Percentiles rank a stretch among this genome's conserved stretches.
These are phyloP conservation scores for Insectozyma bohioensis DNA, from an alignment of 1,139 yeast species.

Conservation along the genomic window DNA sequence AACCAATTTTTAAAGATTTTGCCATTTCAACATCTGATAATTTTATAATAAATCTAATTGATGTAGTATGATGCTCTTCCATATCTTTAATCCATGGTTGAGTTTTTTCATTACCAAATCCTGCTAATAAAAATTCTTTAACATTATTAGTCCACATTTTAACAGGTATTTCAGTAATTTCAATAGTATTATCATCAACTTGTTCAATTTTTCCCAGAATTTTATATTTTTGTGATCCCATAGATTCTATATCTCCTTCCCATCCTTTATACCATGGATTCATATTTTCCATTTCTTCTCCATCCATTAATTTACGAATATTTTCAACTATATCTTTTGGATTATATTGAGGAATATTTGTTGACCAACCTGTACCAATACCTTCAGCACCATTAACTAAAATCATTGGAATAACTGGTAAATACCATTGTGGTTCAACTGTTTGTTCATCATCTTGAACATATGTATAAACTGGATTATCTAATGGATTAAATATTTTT, in stretches of 20 bases:
- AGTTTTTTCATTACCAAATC: constrained; percentile 71
- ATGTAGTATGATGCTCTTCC: constrained; percentile 89
- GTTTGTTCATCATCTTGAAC: constrained; percentile 91
- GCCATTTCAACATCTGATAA: constrained; percentile 80
- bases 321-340: constrained; percentile 82
- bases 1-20: constrained; percentile 70
- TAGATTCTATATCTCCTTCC: constrained; percentile 76
- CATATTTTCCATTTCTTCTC: constrained; percentile 72
- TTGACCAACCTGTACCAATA: constrained; percentile 99
- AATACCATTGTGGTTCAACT: constrained; percentile 95
- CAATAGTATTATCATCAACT: constrained; percentile 75
- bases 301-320: constrained; percentile 69
- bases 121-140: constrained; percentile 79
- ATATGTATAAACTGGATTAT: constrained; percentile 75
- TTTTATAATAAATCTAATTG: constrained; percentile 75
- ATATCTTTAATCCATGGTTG: constrained; percentile 91
- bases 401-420: constrained; percentile 90
- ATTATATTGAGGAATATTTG: constrained; percentile 86
- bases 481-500: constrained; percentile 74
- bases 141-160: constrained; percentile 90
- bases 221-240: constrained; percentile 65
- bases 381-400: constrained; percentile 97
- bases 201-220: constrained; percentile 81
- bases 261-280: constrained; percentile 96
- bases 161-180: constrained; percentile 90